Evolutionary conservation across 2,329 filamentous ascomycete species (phyloP).

Genomic region (Pestalotiopsis sp.): DNA sequence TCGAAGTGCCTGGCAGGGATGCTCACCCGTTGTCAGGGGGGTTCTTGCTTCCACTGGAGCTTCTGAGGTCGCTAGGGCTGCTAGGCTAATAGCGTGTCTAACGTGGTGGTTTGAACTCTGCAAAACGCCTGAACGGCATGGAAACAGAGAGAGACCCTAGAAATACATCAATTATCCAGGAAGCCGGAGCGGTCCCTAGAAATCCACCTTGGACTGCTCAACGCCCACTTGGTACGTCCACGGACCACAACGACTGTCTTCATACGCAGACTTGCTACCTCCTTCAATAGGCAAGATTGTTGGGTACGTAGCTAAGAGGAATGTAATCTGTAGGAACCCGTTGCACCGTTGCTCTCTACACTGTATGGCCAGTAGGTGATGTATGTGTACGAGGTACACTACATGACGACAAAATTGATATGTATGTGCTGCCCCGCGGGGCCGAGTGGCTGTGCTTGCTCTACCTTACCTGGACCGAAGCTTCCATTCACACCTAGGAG

Average conservation of each 20-base stretch:
- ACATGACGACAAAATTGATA: neutral
- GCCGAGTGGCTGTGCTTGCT: neutral
- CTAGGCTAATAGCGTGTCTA: neutral
- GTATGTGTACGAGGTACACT: neutral
- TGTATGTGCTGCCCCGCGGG: neutral
- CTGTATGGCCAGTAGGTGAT: neutral
- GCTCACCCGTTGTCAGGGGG: neutral
- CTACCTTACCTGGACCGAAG: neutral
- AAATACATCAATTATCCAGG: neutral
- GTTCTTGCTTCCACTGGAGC: neutral
- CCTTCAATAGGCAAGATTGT: too few species aligned
- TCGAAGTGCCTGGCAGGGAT: neutral
- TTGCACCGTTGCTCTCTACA: neutral
- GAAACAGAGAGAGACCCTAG: neutral
- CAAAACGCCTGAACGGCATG: neutral
- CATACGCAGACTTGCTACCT: too few species aligned
- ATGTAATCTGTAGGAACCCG: neutral
- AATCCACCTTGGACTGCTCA: neutral
- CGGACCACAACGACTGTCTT: too few species aligned
- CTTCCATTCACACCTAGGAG: neutral
- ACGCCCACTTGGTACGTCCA: too few species aligned
- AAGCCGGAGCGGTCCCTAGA: neutral
- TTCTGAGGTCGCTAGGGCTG: neutral
- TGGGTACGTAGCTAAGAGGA: too few species aligned
- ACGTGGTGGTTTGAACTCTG: neutral